A percentile compares a stretch with the other conserved stretches of the same genome.
Conservation (phyloP, 2,329 filamentous ascomycete genomes). For the Fusarium miscanthi region DNA sequence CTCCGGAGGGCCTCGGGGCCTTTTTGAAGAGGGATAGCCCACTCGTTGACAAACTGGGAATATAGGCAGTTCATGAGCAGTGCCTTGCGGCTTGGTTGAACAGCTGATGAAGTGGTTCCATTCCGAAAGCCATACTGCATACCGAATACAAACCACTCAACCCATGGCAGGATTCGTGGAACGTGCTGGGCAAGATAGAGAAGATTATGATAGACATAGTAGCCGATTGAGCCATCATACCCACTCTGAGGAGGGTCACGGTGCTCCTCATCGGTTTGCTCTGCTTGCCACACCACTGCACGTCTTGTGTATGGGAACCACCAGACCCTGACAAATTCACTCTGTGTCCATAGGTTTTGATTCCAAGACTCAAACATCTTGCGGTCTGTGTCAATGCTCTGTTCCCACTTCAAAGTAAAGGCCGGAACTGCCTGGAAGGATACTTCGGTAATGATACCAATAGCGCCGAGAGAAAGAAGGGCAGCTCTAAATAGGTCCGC, state of each 20-base stretch:
- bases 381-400: constrained; percentile 77
- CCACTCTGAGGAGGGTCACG: constrained; percentile 73
- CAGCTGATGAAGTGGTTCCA: constrained; percentile 73
- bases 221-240: constrained; percentile 85
- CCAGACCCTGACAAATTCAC: constrained; percentile 94
- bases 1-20: constrained; percentile 89
- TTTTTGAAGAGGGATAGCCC: constrained; percentile 87
- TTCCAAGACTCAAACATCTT: constrained; percentile 79
- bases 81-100: constrained; percentile 82
- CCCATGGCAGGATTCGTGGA: constrained; percentile 82
- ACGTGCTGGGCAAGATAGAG: constrained; percentile 82
- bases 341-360: constrained; percentile 79
- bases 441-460: constrained; percentile 92
- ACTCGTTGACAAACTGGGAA: constrained; percentile 98
- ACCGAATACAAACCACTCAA: constrained; percentile 97
- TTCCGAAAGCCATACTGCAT: constrained; percentile 95
- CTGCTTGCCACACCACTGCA: constrained; percentile 90
- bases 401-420: constrained; percentile 88
- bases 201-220: constrained; percentile 91
- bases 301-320: constrained; percentile 95
- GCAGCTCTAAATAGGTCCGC: constrained; percentile 88
- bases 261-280: constrained; percentile 74
- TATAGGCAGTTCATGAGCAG: constrained; percentile 97
- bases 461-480: constrained; percentile 85
- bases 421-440: constrained; percentile 83